Evolutionary conservation across 306 rosid species (phyloP).

Genomic region (Delonix regia): DNA sequence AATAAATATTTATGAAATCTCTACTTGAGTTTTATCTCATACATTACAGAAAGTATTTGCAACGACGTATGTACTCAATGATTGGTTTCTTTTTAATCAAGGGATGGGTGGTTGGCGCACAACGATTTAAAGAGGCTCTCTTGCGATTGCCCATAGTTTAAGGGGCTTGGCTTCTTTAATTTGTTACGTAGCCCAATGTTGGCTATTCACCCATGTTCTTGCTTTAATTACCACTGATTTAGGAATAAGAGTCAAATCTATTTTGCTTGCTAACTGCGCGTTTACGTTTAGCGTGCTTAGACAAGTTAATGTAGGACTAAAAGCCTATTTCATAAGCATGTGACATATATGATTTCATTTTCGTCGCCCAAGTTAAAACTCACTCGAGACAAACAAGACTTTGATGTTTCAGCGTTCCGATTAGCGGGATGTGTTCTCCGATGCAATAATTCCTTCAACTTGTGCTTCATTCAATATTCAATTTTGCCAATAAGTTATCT

Average conservation of each 20-base stretch:
- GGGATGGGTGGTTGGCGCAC: not conserved
- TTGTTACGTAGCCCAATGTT: not conserved
- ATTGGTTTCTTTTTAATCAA: too few species aligned
- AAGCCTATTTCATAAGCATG: not conserved
- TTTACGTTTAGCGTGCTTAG: not conserved
- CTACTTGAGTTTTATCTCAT: too few species aligned
- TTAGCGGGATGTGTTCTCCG: too few species aligned
- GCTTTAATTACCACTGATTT: not conserved
- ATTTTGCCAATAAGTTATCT: not conserved
- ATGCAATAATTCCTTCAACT: not conserved
- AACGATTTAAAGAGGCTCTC: slow-evolving; percentile 1
- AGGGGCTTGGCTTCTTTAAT: not conserved
- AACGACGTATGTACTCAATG: too few species aligned
- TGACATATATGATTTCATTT: not conserved
- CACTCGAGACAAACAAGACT: too few species aligned
- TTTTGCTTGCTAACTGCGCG: not conserved
- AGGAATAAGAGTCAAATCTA: not conserved
- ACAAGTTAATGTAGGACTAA: not conserved
- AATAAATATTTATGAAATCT: too few species aligned
- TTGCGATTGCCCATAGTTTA: not conserved
- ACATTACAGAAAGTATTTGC: too few species aligned
- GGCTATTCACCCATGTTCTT: not conserved
- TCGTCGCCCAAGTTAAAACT: too few species aligned
- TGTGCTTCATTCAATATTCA: not conserved
- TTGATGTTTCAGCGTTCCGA: too few species aligned